phyloP scores from a whole-genome alignment of 768 basidiomycete species.

The Tylopilus vinaceipallidus region DNA sequence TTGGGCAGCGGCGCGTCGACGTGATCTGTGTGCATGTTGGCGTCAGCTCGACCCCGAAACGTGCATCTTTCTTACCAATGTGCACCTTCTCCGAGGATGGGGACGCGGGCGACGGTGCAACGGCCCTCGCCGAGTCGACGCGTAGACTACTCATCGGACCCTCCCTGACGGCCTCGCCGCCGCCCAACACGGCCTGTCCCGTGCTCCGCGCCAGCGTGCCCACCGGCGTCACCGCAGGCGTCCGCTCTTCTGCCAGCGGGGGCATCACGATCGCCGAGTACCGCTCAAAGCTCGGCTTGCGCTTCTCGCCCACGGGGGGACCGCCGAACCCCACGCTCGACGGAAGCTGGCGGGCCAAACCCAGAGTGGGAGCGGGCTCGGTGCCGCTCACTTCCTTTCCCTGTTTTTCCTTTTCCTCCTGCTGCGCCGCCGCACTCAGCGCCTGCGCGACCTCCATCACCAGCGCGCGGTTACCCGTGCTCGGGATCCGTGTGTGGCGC shows the following conservation, averaged over 20 bases:
- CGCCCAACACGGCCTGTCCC: conserved; percentile 3
- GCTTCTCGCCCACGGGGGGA: too few species aligned
- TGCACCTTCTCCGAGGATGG: conserved; percentile 23
- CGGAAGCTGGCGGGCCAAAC: conserved; percentile 13
- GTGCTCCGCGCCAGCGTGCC: conserved; percentile 46
- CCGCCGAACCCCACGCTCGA: conserved; percentile 22
- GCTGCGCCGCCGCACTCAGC: conserved; percentile 38
- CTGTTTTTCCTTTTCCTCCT: conserved; percentile 3
- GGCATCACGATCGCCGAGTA: conserved; percentile 64
- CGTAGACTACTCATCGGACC: conserved; percentile 13
- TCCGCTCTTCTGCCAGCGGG: conserved; percentile 64
- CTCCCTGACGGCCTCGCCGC: conserved; percentile 8
- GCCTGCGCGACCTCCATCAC: conserved; percentile 80
- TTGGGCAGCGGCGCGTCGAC: conserved; percentile 44
- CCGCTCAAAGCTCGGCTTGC: conserved; percentile 65
- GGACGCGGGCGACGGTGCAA: not conserved
- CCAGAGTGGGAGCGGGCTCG: too few species aligned
- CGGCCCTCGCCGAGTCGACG: not conserved
- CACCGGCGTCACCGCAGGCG: conserved; percentile 53
- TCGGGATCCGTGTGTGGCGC: conserved; percentile 58
- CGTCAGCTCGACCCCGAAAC: too few species aligned
- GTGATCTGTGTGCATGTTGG: conserved; percentile 32
- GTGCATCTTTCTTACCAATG: conserved; percentile 37
- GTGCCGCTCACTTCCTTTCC: not conserved
- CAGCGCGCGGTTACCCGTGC: conserved; percentile 64